A percentile compares a stretch with the other conserved stretches of the same genome.
Conservation (phyloP, 352 stramenopile species). For the Phytophthora constricta region DNA sequence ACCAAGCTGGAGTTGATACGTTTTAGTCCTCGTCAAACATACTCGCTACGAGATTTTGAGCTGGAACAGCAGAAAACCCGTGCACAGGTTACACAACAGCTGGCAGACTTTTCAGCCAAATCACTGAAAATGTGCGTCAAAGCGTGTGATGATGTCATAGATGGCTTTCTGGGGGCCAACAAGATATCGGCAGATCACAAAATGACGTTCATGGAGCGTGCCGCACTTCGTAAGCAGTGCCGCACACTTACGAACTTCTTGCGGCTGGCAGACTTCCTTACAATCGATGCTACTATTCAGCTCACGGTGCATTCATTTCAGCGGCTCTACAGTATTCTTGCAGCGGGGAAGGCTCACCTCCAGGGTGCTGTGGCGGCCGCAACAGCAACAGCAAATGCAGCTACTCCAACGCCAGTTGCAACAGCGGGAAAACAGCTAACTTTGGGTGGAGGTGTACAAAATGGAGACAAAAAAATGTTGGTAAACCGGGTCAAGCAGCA, state of each 20-base stretch:
- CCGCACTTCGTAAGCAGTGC: conserved; percentile 91
- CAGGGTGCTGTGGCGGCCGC: neutral
- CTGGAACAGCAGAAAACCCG: conserved; percentile 66
- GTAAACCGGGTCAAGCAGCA: conserved; percentile 23
- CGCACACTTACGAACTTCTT: conserved; percentile 93
- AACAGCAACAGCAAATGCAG: neutral
- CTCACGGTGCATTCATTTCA: conserved; percentile 86
- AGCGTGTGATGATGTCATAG: conserved; percentile 93
- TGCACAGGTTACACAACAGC: conserved; percentile 55
- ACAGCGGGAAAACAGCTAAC: neutral
- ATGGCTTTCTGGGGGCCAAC: conserved; percentile 91
- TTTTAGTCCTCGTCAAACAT: conserved; percentile 75
- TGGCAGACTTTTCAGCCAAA: conserved; percentile 67
- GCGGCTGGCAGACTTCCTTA: conserved; percentile 92
- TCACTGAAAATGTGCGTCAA: conserved; percentile 87
- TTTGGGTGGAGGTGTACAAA: neutral
- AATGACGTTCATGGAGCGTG: conserved; percentile 97
- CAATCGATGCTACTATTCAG: conserved; percentile 89
- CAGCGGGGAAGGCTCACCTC: conserved; percentile 53
- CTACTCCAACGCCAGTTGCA: neutral
- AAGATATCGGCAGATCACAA: conserved; percentile 93
- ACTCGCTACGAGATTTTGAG: conserved; percentile 87
- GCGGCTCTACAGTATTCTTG: conserved; percentile 57
- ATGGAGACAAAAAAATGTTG: conserved; percentile 13
- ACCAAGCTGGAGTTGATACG: conserved; percentile 67